A percentile compares a stretch with the other conserved stretches of the same genome.
phyloP scores from a whole-genome alignment of 805 yeast species.

The Lachancea mirantina region DNA sequence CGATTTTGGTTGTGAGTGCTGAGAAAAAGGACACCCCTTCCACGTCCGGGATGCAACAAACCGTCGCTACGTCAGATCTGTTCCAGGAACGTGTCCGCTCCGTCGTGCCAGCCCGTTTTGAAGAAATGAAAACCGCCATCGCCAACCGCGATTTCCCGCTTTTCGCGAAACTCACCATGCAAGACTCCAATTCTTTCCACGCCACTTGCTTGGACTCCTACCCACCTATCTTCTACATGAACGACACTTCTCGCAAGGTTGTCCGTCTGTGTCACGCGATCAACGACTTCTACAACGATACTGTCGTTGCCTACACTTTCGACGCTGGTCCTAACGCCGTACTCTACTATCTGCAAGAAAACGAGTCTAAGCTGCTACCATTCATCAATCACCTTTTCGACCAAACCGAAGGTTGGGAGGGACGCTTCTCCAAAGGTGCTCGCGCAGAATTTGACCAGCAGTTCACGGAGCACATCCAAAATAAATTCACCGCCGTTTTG shows the following conservation, averaged over 20 bases:
- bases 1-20: conserved; percentile 86
- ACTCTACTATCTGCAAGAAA: conserved; percentile 70
- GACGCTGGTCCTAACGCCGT: conserved; percentile 99
- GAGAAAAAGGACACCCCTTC: conserved; percentile 92
- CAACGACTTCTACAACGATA: conserved; percentile 48
- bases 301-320: conserved; percentile 90
- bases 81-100: conserved; percentile 69
- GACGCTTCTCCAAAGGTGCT: conserved; percentile 30
- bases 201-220: conserved; percentile 93
- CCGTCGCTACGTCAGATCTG: conserved; percentile 82
- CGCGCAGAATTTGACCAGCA: conserved; percentile 18
- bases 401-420: conserved; percentile 64
- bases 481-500: conserved; percentile 34
- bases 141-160: conserved; percentile 60
- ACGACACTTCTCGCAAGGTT: conserved; percentile 80
- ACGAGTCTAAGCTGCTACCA: conserved; percentile 69
- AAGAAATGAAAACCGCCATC: conserved; percentile 75
- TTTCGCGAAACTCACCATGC: conserved; percentile 91
- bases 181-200: conserved; percentile 94
- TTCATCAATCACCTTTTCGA: conserved; percentile 55
- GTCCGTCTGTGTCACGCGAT: conserved; percentile 72
- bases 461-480: conserved; percentile 26
- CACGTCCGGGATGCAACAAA: conserved; percentile 93
- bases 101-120: conserved; percentile 84
- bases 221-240: conserved; percentile 93